A percentile compares a stretch with the other conserved stretches of the same genome.
phyloP scores from a whole-genome alignment of 495 filamentous ascomycete genomes.

The Apiosordaria backusii region DNA sequence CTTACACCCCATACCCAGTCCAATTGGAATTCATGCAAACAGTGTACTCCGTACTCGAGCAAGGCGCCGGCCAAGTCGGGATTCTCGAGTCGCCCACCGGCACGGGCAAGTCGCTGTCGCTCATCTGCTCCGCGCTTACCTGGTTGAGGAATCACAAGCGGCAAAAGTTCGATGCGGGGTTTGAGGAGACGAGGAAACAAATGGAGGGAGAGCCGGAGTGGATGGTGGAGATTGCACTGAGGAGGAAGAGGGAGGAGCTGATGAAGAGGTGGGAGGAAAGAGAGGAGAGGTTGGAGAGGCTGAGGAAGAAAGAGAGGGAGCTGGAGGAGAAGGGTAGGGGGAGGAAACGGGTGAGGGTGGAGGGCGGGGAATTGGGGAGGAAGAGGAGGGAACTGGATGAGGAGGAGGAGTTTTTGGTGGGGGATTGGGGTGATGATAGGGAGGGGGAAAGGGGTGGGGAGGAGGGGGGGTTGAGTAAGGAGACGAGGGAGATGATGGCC shows the following conservation, averaged over 20 bases:
- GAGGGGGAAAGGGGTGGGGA: conserved; percentile 31
- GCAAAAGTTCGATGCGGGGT: conserved; percentile 53
- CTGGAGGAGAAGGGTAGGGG: conserved; percentile 47
- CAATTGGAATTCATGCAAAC: conserved; percentile 87
- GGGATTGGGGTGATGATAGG: conserved; percentile 75
- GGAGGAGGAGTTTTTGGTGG: conserved; percentile 71
- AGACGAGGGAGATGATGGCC: conserved; percentile 62
- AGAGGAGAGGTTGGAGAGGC: conserved; percentile 63
- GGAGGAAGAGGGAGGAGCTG: conserved; percentile 63
- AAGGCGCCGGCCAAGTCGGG: conserved; percentile 71
- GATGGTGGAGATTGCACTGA: conserved; percentile 72
- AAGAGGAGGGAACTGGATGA: conserved; percentile 44
- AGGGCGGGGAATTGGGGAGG: conserved; percentile 24
- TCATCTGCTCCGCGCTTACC: conserved; percentile 89
- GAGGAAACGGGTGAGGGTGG: conserved; percentile 30
- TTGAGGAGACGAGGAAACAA: conserved; percentile 29
- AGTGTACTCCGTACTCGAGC: conserved; percentile 76
- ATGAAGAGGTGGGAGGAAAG: conserved; percentile 63
- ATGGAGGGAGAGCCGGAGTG: conserved; percentile 81
- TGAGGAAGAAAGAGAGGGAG: conserved; percentile 65
- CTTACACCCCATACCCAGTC: conserved; percentile 86
- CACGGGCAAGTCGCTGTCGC: conserved; percentile 89
- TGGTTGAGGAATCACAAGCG: conserved; percentile 89
- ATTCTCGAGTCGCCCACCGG: conserved; percentile 94
- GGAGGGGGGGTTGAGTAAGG: conserved; percentile 51